These are phyloP conservation scores for Pueraria montana DNA, from an alignment of 306 rosid genomes.

Conservation along the genomic window DNA sequence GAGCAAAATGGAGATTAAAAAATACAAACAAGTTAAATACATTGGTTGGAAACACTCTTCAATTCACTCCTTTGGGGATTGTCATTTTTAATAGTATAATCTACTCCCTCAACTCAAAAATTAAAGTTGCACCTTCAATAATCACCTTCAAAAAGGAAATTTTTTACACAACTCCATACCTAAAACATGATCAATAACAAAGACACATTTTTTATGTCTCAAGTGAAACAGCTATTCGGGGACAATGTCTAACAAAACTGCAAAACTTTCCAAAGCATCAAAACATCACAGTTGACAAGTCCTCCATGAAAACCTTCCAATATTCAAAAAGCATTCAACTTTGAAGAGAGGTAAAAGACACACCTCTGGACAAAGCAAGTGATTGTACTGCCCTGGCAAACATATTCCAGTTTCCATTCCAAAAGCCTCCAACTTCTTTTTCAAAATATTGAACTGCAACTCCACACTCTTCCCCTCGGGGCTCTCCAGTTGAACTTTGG, in stretches of 20 bases:
- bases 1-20: conserved; percentile 19
- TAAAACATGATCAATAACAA: conserved; percentile 29
- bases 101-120: conserved; percentile 22
- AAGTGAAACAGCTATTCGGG: background rate
- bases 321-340: conserved; percentile 36
- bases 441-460: conserved; percentile 48
- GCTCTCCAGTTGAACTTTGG: conserved; percentile 57
- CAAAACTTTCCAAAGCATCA: conserved; percentile 14
- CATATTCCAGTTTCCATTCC: conserved; percentile 61
- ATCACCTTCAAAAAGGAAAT: background rate
- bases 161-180: conserved; percentile 18
- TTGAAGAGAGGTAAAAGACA: conserved; percentile 26
- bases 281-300: conserved; percentile 13
- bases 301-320: background rate
- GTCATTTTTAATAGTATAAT: conserved; percentile 18
- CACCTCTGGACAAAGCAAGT: conserved; percentile 82
- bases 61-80: background rate
- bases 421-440: conserved; percentile 62
- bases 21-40: background rate
- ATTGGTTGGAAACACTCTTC: conserved; percentile 22
- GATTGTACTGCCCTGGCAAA: conserved; percentile 67
- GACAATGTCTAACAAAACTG: background rate
- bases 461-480: conserved; percentile 40
- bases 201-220: background rate
- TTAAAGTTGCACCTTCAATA: conserved; percentile 7